These are phyloP conservation scores for Wolfiporia cocos DNA, from an alignment of 1,284 basidiomycete genomes.

Conservation along the genomic window DNA sequence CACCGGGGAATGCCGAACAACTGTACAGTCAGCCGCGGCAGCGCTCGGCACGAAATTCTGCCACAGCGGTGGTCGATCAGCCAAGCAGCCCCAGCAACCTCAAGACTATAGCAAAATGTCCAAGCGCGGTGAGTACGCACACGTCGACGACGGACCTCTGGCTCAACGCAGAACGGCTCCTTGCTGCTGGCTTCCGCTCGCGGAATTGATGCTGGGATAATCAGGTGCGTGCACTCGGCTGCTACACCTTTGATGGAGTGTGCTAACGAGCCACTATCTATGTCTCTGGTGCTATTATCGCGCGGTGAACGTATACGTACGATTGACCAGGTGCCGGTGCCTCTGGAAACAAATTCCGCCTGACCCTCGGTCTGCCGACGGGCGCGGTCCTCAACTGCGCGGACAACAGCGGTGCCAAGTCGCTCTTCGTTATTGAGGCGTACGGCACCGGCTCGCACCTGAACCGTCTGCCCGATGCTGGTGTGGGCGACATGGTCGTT, in stretches of 20 bases:
- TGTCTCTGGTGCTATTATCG: slow-evolving; percentile 25
- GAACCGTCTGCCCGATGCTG: slow-evolving; percentile 96
- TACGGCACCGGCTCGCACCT: slow-evolving; percentile 93
- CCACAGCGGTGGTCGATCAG: slow-evolving; percentile 10
- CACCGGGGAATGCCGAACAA: slow-evolving; percentile 20
- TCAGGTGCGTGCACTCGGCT: background rate
- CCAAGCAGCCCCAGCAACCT: slow-evolving; percentile 19
- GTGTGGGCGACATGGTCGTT: slow-evolving; percentile 99
- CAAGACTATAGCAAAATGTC: slow-evolving; percentile 28
- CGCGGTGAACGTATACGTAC: background rate
- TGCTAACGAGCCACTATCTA: slow-evolving; percentile 11
- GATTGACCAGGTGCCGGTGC: slow-evolving; percentile 30
- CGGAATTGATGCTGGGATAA: background rate
- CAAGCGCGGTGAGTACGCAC: slow-evolving; percentile 24
- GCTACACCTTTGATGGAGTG: background rate
- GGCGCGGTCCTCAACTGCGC: slow-evolving; percentile 99
- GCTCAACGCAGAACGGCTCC: slow-evolving; percentile 7
- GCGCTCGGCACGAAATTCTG: slow-evolving; percentile 22
- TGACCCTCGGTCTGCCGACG: slow-evolving; percentile 96
- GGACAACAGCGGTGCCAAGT: slow-evolving; percentile 99
- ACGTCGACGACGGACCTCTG: background rate
- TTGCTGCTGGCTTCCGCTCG: slow-evolving; percentile 9
- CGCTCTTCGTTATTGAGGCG: slow-evolving; percentile 87
- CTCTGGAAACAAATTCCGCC: slow-evolving; percentile 94
- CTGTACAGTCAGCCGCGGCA: slow-evolving; percentile 28